Percentiles rank a stretch among this genome's conserved stretches.
phyloP scores from a whole-genome alignment of 148 eudicot species.

The Amaranthus cruentus region DNA sequence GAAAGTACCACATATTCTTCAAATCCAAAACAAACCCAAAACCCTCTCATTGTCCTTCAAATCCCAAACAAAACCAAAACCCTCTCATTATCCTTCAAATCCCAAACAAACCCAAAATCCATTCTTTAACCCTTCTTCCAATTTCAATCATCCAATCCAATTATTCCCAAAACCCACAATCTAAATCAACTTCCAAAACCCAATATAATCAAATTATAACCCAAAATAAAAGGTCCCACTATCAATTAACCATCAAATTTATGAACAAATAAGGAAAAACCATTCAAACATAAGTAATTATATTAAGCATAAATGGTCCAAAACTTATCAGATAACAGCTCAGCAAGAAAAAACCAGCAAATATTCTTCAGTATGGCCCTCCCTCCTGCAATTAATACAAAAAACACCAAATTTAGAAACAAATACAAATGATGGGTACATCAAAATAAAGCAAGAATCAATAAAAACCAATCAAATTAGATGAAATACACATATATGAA shows the following conservation, averaged over 20 bases:
- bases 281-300: background rate
- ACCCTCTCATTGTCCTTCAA: constrained; percentile 21
- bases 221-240: constrained; percentile 6
- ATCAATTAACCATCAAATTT: constrained; percentile 6
- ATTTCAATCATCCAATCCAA: constrained; percentile 19
- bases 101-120: constrained; percentile 16
- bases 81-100: constrained; percentile 25
- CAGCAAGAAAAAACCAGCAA: constrained; percentile 13
- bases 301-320: constrained; percentile 8
- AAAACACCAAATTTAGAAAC: constrained; percentile 14
- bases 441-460: constrained; percentile 10
- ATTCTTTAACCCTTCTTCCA: constrained; percentile 18
- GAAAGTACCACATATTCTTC: constrained; percentile 37
- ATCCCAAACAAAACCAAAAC: constrained; percentile 18
- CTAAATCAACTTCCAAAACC: constrained; percentile 11
- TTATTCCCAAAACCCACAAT: constrained; percentile 6
- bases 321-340: constrained; percentile 28
- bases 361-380: constrained; percentile 6
- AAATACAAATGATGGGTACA: constrained; percentile 8
- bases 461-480: background rate
- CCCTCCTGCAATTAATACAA: constrained; percentile 17
- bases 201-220: constrained; percentile 10
- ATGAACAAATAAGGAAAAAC: constrained; percentile 9
- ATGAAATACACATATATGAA: constrained; percentile 2
- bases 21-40: constrained; percentile 23